phyloP scores from a whole-genome alignment of 208 protist genomes.

The Crithidia mellificae region DNA sequence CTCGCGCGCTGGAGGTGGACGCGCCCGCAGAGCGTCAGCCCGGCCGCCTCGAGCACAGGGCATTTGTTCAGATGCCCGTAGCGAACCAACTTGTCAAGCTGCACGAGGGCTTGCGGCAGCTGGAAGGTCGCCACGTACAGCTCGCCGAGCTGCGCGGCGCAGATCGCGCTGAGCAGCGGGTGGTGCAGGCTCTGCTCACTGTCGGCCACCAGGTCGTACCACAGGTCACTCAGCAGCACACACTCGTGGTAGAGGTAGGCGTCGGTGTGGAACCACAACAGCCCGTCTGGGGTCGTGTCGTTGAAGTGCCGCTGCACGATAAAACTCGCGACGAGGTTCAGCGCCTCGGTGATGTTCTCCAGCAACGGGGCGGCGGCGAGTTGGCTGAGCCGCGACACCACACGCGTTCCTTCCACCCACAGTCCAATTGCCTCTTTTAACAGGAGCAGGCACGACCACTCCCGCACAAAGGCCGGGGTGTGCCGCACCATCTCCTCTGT shows the following conservation, averaged over 20 bases:
- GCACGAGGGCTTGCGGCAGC: conserved; percentile 59
- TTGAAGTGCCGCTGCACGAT: conserved; percentile 68
- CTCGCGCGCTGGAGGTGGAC: conserved; percentile 80
- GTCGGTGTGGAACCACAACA: conserved; percentile 50
- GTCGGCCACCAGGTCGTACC: conserved; percentile 66
- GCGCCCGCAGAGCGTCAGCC: conserved; percentile 67
- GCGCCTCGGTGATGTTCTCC: conserved; percentile 53
- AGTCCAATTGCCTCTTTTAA: conserved; percentile 84
- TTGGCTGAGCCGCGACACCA: conserved; percentile 63
- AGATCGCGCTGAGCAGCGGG: conserved; percentile 60
- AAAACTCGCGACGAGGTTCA: conserved; percentile 67
- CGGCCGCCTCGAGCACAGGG: conserved; percentile 65
- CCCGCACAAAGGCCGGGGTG: conserved; percentile 73
- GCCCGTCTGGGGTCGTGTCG: conserved; percentile 27
- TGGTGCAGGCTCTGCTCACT: conserved; percentile 64
- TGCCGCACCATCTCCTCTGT: conserved; percentile 75
- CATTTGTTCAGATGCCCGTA: conserved; percentile 40
- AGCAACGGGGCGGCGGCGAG: conserved; percentile 39
- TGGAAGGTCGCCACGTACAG: conserved; percentile 86
- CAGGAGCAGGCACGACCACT: conserved; percentile 83
- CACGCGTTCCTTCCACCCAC: conserved; percentile 68
- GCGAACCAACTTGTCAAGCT: conserved; percentile 59
- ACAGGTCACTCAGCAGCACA: conserved; percentile 83
- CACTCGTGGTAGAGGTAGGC: conserved; percentile 83
- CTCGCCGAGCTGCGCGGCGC: conserved; percentile 75